Percentiles rank a stretch among this genome's conserved stretches.
Conservation (phyloP, 371 early-diverging fungal genomes). For the Mucor mucedo region DNA sequence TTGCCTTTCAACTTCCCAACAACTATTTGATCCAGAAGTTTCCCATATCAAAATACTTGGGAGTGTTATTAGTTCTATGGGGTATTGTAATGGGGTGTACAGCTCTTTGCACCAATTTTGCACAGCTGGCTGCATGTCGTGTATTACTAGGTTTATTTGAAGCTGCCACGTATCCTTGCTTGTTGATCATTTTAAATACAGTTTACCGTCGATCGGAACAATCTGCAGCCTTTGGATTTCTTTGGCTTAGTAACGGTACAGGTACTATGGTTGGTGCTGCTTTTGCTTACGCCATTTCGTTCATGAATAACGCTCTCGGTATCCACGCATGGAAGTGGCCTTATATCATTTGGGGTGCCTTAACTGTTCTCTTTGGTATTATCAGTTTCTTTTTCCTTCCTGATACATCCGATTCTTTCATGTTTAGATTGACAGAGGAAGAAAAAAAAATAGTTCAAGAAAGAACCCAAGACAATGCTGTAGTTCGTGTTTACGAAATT, state of each 20-base stretch:
- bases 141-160: slow-evolving; percentile 43
- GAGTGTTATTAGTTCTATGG: slow-evolving; percentile 36
- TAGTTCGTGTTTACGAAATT: slow-evolving; percentile 26
- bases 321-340: slow-evolving; percentile 33
- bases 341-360: slow-evolving; percentile 33
- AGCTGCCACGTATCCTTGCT: slow-evolving; percentile 34
- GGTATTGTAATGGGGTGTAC: slow-evolving; percentile 37
- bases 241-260: slow-evolving; percentile 32
- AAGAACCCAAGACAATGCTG: slow-evolving; percentile 29
- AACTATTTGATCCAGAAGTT: slow-evolving; percentile 42
- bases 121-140: slow-evolving; percentile 31
- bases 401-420: slow-evolving; percentile 24
- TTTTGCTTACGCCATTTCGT: slow-evolving; percentile 28
- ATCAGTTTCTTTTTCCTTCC: slow-evolving; percentile 32
- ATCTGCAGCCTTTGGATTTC: slow-evolving; percentile 23
- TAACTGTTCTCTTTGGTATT: slow-evolving; percentile 29
- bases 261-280: slow-evolving; percentile 26
- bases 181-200: slow-evolving; percentile 33
- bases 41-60: slow-evolving; percentile 35
- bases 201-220: slow-evolving; percentile 45
- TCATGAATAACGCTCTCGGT: slow-evolving; percentile 26
- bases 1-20: slow-evolving; percentile 35
- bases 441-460: slow-evolving; percentile 32
- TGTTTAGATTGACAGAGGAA: slow-evolving; percentile 29
- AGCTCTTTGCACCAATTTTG: slow-evolving; percentile 30